phyloP scores from a whole-genome alignment of 495 filamentous ascomycete genomes.

The Neurospora sp. region DNA sequence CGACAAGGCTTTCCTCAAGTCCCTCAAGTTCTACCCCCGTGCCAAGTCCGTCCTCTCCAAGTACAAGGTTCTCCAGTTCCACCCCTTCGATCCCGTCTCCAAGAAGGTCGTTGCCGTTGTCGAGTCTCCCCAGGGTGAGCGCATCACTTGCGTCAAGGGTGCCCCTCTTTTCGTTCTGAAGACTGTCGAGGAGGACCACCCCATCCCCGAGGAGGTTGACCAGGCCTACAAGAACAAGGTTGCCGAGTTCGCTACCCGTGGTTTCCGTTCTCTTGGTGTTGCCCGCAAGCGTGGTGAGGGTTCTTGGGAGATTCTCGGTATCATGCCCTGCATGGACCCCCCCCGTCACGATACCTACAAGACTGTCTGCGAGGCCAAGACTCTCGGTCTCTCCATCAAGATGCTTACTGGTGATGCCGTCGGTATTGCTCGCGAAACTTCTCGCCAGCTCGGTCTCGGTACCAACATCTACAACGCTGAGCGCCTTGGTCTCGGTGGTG shows the following conservation, averaged over 20 bases:
- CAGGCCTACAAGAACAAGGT: slow-evolving; percentile 82
- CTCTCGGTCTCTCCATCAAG: slow-evolving; percentile 81
- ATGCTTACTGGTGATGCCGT: slow-evolving; percentile 97
- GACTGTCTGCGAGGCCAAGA: slow-evolving; percentile 82
- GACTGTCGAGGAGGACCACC: slow-evolving; percentile 72
- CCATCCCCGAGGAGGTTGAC: slow-evolving; percentile 61
- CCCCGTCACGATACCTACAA: slow-evolving; percentile 85
- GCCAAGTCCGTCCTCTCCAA: slow-evolving; percentile 64
- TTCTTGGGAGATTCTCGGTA: slow-evolving; percentile 83
- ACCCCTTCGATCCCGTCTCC: slow-evolving; percentile 86
- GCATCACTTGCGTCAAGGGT: slow-evolving; percentile 82
- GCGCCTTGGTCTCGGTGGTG: slow-evolving; percentile 69
- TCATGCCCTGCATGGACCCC: slow-evolving; percentile 88
- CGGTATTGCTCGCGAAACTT: slow-evolving; percentile 85
- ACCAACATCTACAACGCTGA: slow-evolving; percentile 94
- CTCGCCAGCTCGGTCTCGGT: slow-evolving; percentile 79
- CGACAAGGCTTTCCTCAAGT: slow-evolving; percentile 87
- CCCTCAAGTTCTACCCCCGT: slow-evolving; percentile 64
- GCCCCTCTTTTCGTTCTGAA: slow-evolving; percentile 76
- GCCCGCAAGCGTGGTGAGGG: slow-evolving; percentile 70
- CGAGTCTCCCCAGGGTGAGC: slow-evolving; percentile 68
- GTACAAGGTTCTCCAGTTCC: slow-evolving; percentile 72
- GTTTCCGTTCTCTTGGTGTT: slow-evolving; percentile 87
- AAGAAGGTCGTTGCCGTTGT: slow-evolving; percentile 87
- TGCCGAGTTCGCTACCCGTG: slow-evolving; percentile 79